Evolutionary conservation across 2,329 filamentous ascomycete genomes (phyloP), one percentile per base, ranked within the genome.

Genomic region (Apiospora hydei): DNA sequence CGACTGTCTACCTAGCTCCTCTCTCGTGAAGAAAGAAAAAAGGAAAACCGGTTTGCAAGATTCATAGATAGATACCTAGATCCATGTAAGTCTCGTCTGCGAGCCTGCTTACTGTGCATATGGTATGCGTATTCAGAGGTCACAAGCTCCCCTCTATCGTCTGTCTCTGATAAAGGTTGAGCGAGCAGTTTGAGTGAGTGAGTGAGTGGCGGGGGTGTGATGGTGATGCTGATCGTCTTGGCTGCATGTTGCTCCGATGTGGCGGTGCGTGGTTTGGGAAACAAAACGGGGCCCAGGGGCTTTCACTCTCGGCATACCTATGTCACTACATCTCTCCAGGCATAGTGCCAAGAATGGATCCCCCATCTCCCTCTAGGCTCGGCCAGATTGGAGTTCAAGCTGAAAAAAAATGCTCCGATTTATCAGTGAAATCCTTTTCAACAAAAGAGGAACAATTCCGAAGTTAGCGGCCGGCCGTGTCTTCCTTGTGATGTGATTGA

Each of bases 321-420:
- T 57, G 26, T 57, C 51, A 34, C 24, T 57, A 16, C 51, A 57
- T 61, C 30, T 61, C 30, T 41, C 57, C 21, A 38, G 57, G 21
- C 57, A 41, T 64, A 64, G 57, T 11, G 57, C 57, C 34, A 64
- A 64, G 57, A 64, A 64, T 64, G 57, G 57, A 24, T 38, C 18
- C 13, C 13, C 57, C 57, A 14, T 64, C 57, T 64, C 57, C 57
- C 57, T 64, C 21, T 61, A 61, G 57, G 13, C 57, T 64, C 57
- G 34, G 57, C 6, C 57, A 64, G 57, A 64, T n/a, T 64, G 34
- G 57, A 64, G 4, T 41, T n/a, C 30, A 38, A 64, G 57, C 57
- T 64, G 57, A 38, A 30, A 30, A 61, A 38, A 21, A 61, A 61
- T 34, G 26, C 53, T 61, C 53, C 30, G 53, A 38, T 61, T 38